phyloP scores from a whole-genome alignment of 2,329 filamentous ascomycete species.

The Aspergillus novofumigatus region DNA sequence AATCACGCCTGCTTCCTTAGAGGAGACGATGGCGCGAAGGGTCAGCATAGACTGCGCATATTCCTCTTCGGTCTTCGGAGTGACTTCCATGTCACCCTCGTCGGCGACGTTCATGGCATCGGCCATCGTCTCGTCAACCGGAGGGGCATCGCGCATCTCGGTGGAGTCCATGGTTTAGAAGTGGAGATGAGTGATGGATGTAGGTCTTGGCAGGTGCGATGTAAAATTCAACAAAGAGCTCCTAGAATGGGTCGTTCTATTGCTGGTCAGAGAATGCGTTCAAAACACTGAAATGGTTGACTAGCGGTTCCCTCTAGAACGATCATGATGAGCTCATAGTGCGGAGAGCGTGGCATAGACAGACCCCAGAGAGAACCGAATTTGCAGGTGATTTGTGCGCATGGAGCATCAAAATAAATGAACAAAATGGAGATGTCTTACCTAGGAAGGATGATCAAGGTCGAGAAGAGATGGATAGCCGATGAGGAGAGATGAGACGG shows the following conservation, averaged over 20 bases:
- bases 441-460: neutral
- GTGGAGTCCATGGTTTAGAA: constrained; percentile 54
- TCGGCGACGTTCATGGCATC: constrained; percentile 66
- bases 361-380: neutral
- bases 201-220: constrained; percentile 5
- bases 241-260: neutral
- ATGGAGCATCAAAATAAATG: neutral
- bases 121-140: constrained; percentile 58
- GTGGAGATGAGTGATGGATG: neutral
- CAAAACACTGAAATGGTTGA: neutral
- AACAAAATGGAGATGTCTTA: neutral
- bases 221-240: neutral
- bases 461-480: neutral
- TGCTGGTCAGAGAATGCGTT: neutral
- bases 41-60: constrained; percentile 91
- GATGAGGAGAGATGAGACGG: constrained; percentile 1
- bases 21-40: constrained; percentile 93
- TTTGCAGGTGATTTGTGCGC: neutral
- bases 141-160: constrained; percentile 53
- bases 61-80: constrained; percentile 92
- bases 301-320: neutral
- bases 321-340: neutral
- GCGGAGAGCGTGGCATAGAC: neutral
- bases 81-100: constrained; percentile 65
- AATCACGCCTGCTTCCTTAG: constrained; percentile 97